Evolutionary conservation across 1,139 yeast species (phyloP).

Genomic region (Blastobotrys raffinosifermentans): DNA sequence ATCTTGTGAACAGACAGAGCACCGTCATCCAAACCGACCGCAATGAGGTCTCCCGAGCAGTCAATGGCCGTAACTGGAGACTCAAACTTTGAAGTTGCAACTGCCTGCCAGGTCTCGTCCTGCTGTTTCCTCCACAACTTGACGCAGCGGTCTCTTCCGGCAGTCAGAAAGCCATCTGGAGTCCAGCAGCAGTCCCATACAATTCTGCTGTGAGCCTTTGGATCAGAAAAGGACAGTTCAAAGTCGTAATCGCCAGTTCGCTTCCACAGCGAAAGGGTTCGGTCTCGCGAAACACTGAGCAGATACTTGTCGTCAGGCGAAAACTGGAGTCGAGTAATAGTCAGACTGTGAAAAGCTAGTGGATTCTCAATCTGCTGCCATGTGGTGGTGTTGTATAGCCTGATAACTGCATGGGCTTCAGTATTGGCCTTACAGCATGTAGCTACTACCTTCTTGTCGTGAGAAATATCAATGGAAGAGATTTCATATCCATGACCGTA

Average conservation of each 20-base stretch:
- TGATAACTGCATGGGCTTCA: slow-evolving; percentile 75
- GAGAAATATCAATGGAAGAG: slow-evolving; percentile 67
- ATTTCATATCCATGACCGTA: slow-evolving; percentile 98
- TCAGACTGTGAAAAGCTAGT: slow-evolving; percentile 64
- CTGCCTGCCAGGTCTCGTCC: slow-evolving; percentile 20
- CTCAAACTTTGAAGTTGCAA: slow-evolving; percentile 27
- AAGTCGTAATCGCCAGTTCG: slow-evolving; percentile 35
- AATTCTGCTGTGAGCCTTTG: slow-evolving; percentile 82
- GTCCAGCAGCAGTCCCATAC: slow-evolving; percentile 94
- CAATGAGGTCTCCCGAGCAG: slow-evolving; percentile 42
- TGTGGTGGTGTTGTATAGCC: slow-evolving; percentile 61
- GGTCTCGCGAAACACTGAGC: slow-evolving; percentile 83
- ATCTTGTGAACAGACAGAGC: slow-evolving; percentile 34
- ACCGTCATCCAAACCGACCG: slow-evolving; percentile 74
- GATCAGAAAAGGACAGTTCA: slow-evolving; percentile 41
- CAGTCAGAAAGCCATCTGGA: slow-evolving; percentile 55
- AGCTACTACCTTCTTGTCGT: slow-evolving; percentile 62
- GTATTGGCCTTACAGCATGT: slow-evolving; percentile 90
- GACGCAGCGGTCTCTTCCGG: slow-evolving; percentile 76
- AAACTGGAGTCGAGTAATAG: slow-evolving; percentile 77
- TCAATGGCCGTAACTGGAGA: slow-evolving; percentile 73
- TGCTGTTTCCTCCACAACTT: slow-evolving; percentile 57
- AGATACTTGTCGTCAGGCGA: slow-evolving; percentile 65
- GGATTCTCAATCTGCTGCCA: slow-evolving; percentile 52
- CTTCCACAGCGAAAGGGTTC: slow-evolving; percentile 77